Evolutionary conservation across 768 basidiomycete genomes (phyloP).

Genomic region (Phanerochaete carnosa): DNA sequence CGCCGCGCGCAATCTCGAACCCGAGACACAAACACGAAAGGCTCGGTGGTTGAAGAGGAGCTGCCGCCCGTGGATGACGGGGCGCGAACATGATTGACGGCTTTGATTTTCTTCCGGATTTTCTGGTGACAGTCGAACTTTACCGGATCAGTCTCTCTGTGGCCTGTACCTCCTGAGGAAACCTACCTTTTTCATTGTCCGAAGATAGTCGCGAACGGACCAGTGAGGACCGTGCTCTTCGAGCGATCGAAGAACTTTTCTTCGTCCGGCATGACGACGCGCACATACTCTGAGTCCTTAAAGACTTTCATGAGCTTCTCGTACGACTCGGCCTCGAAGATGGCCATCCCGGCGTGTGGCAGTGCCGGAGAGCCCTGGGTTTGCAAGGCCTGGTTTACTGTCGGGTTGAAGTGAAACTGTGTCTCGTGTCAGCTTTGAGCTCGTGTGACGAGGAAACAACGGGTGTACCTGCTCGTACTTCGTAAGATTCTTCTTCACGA

Average conservation of each 20-base stretch:
- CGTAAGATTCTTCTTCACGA: constrained; percentile 29
- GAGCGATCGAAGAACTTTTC: constrained; percentile 5
- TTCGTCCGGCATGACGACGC: constrained; percentile 14
- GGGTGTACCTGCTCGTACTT: constrained; percentile 33
- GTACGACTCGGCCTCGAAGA: constrained; percentile 8
- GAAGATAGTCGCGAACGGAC: not conserved
- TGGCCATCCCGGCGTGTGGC: constrained; percentile 27
- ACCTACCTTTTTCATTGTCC: not conserved
- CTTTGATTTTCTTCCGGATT: not conserved
- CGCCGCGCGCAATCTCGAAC: constrained; percentile 30
- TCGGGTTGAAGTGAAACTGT: constrained; percentile 19
- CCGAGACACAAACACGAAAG: constrained; percentile 36
- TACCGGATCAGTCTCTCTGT: no score
- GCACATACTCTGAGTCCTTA: constrained; percentile 15
- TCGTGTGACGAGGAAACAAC: not conserved
- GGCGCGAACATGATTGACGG: not conserved
- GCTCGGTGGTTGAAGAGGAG: constrained; percentile 55
- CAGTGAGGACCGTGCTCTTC: not conserved
- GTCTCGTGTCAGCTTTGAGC: not conserved
- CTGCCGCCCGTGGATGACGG: constrained; percentile 40
- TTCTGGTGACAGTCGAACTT: not conserved
- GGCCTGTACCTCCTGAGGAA: no score
- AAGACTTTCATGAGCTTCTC: constrained; percentile 10
- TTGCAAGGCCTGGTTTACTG: constrained; percentile 5
- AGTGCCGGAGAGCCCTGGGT: constrained; percentile 17